Conservation (phyloP, 2,329 filamentous ascomycete genomes). For the Elsinoe arachidis region DNA sequence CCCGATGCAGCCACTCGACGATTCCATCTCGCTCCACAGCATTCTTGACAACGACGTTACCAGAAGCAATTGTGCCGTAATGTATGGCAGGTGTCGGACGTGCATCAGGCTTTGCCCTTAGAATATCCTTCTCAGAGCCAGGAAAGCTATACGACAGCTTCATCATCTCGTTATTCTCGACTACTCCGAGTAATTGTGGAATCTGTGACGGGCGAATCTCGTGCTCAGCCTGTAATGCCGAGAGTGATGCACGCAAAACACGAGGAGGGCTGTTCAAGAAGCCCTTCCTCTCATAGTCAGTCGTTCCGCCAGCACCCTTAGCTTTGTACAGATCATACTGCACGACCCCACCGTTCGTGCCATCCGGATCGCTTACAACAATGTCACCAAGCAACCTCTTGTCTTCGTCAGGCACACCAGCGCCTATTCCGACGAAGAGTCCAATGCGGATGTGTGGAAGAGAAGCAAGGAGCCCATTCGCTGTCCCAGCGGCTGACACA, state of each 20-base stretch:
- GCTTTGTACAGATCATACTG: conserved; percentile 23
- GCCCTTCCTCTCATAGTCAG: conserved; percentile 14
- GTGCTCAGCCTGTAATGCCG: not conserved
- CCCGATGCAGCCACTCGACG: not conserved
- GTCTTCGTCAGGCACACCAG: conserved; percentile 17
- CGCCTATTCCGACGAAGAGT: conserved; percentile 21
- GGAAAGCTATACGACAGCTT: not conserved
- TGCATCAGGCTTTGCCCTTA: not conserved
- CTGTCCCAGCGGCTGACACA: conserved; percentile 14
- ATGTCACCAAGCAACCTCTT: conserved; percentile 21
- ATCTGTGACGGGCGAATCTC: not conserved
- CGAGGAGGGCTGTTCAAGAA: conserved; percentile 17
- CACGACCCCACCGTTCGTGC: conserved; percentile 19
- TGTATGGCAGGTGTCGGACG: not conserved
- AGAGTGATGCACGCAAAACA: not conserved
- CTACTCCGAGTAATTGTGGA: not conserved
- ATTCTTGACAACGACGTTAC: conserved; percentile 15
- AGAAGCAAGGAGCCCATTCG: conserved; percentile 16
- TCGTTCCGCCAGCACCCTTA: not conserved
- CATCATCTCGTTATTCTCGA: not conserved
- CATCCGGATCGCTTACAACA: conserved; percentile 20
- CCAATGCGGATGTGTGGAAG: conserved; percentile 14
- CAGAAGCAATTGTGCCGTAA: conserved; percentile 18
- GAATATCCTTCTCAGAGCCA: not conserved
- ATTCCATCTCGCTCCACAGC: conserved; percentile 1